Conservation (phyloP, 2,329 filamentous ascomycete species). For the Nemania serpens region DNA sequence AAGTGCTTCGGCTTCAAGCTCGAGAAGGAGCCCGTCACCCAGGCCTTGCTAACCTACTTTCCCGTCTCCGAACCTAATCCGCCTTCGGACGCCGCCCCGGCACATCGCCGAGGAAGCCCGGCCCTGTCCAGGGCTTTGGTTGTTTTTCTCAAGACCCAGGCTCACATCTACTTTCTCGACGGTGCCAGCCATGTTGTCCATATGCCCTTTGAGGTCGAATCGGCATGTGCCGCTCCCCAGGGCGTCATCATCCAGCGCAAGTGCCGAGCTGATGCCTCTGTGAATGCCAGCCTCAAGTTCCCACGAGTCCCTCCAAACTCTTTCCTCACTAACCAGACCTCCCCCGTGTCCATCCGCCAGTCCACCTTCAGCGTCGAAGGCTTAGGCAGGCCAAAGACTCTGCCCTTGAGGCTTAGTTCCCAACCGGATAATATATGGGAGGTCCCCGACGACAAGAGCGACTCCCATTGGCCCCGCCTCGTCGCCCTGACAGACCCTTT, state of each 20-base stretch:
- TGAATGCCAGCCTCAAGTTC: constrained; percentile 59
- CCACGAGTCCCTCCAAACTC: constrained; percentile 77
- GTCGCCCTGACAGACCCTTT: constrained; percentile 87
- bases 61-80: constrained; percentile 55
- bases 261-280: constrained; percentile 56
- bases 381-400: constrained; percentile 58
- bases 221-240: constrained; percentile 78
- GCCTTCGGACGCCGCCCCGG: constrained; percentile 4
- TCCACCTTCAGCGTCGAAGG: constrained; percentile 62
- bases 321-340: constrained; percentile 73
- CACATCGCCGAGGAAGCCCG: constrained; percentile 9
- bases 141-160: constrained; percentile 89
- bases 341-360: constrained; percentile 53
- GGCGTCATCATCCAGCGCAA: constrained; percentile 89
- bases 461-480: constrained; percentile 71
- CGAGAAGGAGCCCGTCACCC: constrained; percentile 84
- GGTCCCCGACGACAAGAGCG: constrained; percentile 54
- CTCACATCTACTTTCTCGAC: constrained; percentile 88
- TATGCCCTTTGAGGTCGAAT: constrained; percentile 92
- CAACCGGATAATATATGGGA: constrained; percentile 65
- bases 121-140: constrained; percentile 72
- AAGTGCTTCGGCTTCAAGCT: constrained; percentile 85
- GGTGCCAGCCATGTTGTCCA: constrained; percentile 89
- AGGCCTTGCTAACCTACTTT: constrained; percentile 86
- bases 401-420: constrained; percentile 56